Conservation (phyloP, 495 filamentous ascomycete genomes). For the Podospora appendiculata region DNA sequence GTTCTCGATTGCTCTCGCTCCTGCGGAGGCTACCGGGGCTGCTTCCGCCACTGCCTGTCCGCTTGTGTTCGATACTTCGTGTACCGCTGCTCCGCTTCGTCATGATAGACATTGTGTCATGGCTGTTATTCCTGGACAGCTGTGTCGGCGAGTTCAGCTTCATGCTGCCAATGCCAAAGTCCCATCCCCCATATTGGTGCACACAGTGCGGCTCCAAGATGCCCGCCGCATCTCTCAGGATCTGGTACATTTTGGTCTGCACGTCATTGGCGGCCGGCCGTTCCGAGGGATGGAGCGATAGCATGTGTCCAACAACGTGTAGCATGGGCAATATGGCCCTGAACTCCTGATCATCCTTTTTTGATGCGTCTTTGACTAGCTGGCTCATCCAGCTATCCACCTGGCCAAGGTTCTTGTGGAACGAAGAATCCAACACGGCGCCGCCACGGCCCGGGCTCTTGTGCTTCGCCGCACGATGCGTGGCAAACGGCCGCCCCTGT, state of each 20-base stretch:
- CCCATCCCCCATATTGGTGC: constrained; percentile 28
- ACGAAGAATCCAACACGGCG: constrained; percentile 65
- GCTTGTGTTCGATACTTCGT: not conserved
- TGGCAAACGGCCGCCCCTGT: constrained; percentile 58
- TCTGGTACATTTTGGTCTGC: constrained; percentile 32
- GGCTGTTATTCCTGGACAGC: not conserved
- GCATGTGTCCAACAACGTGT: constrained; percentile 37
- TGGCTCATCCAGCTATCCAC: constrained; percentile 69
- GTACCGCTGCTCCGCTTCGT: constrained; percentile 12
- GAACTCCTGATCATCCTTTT: constrained; percentile 51
- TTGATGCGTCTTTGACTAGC: constrained; percentile 58
- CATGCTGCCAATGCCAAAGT: constrained; percentile 23
- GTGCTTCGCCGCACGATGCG: constrained; percentile 67
- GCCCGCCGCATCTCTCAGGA: constrained; percentile 35
- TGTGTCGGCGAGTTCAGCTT: constrained; percentile 9
- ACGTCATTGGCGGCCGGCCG: constrained; percentile 38
- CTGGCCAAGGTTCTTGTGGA: constrained; percentile 73
- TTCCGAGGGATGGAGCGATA: constrained; percentile 34
- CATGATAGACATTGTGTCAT: constrained; percentile 15
- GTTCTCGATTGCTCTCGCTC: not conserved
- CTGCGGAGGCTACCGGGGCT: not conserved
- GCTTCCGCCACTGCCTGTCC: constrained; percentile 8
- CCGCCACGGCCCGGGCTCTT: constrained; percentile 56
- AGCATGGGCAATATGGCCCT: constrained; percentile 40
- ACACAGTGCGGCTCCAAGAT: constrained; percentile 40